Evolutionary conservation across 2,329 filamentous ascomycete species (phyloP).

Genomic region (Aspergillus intermedius): DNA sequence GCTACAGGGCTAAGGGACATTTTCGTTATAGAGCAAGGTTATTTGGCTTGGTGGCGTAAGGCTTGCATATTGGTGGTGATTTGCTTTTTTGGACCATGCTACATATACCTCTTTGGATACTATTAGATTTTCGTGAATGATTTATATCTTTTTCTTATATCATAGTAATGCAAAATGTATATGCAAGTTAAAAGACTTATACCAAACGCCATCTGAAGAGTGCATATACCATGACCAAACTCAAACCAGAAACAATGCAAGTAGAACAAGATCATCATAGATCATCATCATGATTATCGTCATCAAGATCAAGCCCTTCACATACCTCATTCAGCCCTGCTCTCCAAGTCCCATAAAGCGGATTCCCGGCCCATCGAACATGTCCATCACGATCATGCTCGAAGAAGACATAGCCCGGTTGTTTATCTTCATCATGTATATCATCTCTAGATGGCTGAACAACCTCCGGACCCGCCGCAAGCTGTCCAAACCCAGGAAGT

Average conservation of each 20-base stretch:
- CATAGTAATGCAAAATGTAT: neutral
- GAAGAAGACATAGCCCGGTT: conserved; percentile 37
- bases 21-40: no score
- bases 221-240: neutral
- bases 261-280: conserved; percentile 11
- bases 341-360: conserved; percentile 33
- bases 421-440: conserved; percentile 5
- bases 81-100: no score
- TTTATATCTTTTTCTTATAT: conserved; percentile 2
- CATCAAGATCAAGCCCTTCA: conserved; percentile 31
- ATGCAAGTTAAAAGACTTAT: neutral
- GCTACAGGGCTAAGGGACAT: neutral
- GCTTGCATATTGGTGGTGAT: no score
- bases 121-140: neutral
- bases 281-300: conserved; percentile 11
- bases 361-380: conserved; percentile 27
- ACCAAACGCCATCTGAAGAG: no score
- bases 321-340: conserved; percentile 31
- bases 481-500: conserved; percentile 26
- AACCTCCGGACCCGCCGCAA: conserved; percentile 24
- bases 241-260: conserved; percentile 1
- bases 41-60: no score
- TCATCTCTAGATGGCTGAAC: conserved; percentile 5
- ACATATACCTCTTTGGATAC: neutral
- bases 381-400: conserved; percentile 29